Base-by-base conservation (phyloP, 257 asterid species). In the Anisodus acutangulus region DNA sequence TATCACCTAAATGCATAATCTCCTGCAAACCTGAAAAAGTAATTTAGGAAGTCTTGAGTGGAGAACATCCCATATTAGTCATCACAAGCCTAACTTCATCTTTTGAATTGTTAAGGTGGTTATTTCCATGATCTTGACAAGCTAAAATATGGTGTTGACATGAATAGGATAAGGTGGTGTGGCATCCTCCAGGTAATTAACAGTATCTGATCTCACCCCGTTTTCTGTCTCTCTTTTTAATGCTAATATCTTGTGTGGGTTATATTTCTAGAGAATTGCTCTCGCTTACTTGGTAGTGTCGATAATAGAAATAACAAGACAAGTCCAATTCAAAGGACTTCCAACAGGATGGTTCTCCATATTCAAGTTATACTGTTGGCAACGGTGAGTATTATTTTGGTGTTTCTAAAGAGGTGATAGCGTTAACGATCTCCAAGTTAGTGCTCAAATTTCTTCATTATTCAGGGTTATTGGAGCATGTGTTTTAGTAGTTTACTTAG, bases 101-200 rank as follows among this genome's bases (percentile, higher is more conserved):
- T 47, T 55, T 88, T 31, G 13, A 58, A n/a, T 43, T 70, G n/a
- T 90, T 26, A 86, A 94, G 98, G 98, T 19, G 98, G 97, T 19
- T 94, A 86, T 87, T 94, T 95, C 79, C 97, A 94, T 84, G 95
- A 95, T 31, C 98, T 95, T 0, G 97, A 91, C 86, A 88, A 91
- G 63, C 91, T 94, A 47, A 87, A 92, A 7, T 93, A 91, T 74
- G 98, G 98, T 47, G 94, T 94, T 68, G 94, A 94, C 86, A 87
- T 94, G 92, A 91, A 85, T 87, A 85, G 39, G 86, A 94, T 93
- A 62, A 88, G 98, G 85, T 94, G 93, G 95, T 91, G 93, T 81
- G 98, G 98, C 69, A 94, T 94, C 80, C 94, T 94, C 82, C 98
- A 94, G 98, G 98, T 94, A 83, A 31, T 31, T 31, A 31, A 78